Evolutionary conservation across 208 protist species (phyloP), one percentile per base, ranked within the genome.

Genomic region (Trypanosoma theileri): DNA sequence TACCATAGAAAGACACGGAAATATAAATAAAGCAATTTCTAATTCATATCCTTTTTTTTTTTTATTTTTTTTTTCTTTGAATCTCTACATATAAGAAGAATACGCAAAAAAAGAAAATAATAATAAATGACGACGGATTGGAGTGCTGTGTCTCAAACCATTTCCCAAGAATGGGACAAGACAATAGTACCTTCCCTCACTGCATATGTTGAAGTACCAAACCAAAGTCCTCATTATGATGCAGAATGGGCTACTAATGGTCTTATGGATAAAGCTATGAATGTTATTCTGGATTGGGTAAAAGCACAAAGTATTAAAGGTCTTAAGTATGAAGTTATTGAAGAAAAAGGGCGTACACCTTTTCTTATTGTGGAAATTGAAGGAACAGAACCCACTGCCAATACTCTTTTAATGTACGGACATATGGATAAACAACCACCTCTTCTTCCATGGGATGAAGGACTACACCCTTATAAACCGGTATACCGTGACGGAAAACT

Each of bases 391-490:
- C 69, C 82, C 19, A 89, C 76, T 9, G 58, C 71, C 42, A 81
- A 86, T 54, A 91, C 86, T 31, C 82, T 97, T 42, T 80, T 99
- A 16, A 88, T 98, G 73, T 99, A 98, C 79, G 97, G 97, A 41
- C 97, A 98, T 73, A 92, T 98, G 85, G 97, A 98, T 72, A 98
- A 98, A 81, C 96, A 98, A 88, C 97, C 97, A 26, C 97, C 96
- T 22, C 71, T 98, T 42, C 84, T 73, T 21, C 81, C 81, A 42
- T 99, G 97, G 97, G 73, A 42, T 14, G 93, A 95, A 44, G 97
- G 93, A 13, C 81, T 97, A 10, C 85, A 87, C 65, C 91, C 93
- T 0, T 86, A 93, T 73, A 93, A 82, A 64, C 85, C 93, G 0
- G 91, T 96, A 16, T 62, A 96, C 21, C 78, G 81, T 35, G 87